phyloP scores from a whole-genome alignment of 768 basidiomycete genomes.

The Agaricus blazei region DNA sequence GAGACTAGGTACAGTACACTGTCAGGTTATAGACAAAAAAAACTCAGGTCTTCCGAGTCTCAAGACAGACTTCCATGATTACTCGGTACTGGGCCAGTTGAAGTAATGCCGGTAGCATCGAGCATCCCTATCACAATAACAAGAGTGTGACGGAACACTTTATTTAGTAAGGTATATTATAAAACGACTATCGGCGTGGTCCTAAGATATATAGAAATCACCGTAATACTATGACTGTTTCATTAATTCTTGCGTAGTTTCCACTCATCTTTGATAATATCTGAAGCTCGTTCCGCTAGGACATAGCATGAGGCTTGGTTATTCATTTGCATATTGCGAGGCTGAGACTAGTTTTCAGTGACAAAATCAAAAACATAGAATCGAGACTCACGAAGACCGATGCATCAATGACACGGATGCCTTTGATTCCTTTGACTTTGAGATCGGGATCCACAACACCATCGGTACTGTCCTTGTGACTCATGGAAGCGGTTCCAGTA shows the following conservation, averaged over 20 bases:
- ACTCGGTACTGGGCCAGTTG: too few species aligned
- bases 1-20: too few species aligned
- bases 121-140: too few species aligned
- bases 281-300: constrained; percentile 26
- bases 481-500: constrained; percentile 22
- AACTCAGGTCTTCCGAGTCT: too few species aligned
- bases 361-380: not conserved
- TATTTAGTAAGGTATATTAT: too few species aligned
- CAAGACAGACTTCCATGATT: too few species aligned
- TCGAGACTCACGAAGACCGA: not conserved
- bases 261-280: not conserved
- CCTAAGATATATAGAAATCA: not conserved
- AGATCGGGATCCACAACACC: constrained; percentile 29
- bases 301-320: constrained; percentile 29
- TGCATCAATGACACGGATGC: constrained; percentile 28
- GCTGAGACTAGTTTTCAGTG: constrained; percentile 3
- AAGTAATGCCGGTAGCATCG: too few species aligned
- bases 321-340: constrained; percentile 24
- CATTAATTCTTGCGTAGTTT: not conserved
- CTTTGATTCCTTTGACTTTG: constrained; percentile 21
- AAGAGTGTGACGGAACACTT: too few species aligned
- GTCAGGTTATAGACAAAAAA: too few species aligned
- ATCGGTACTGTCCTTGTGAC: constrained; percentile 12
- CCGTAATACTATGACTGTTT: not conserved
- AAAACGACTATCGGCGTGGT: too few species aligned